Evolutionary conservation across 768 basidiomycete species (phyloP), one percentile per base, ranked within the genome.

Genomic region (Leccinum incarnatum): DNA sequence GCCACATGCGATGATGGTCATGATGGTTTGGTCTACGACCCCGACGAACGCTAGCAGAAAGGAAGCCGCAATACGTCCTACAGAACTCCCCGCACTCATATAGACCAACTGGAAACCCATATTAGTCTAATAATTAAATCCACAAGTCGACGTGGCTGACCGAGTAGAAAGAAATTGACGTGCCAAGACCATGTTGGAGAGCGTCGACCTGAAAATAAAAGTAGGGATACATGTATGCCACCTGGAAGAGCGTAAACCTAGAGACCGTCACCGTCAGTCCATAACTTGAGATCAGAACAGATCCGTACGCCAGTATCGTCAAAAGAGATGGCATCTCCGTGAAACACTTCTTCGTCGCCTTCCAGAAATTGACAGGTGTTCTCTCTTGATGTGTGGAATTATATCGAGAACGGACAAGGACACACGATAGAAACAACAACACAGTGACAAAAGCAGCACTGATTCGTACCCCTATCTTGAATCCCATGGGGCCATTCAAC

Each of bases 191-290:
- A 50, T 82, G 82, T 55, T 73, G 74, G 12, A 83, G 75, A 2
- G 84, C 75, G 50, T 83, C 78, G 8, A 85, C 65, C 62, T 87
- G 86, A 15, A 87, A 71, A 67, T 84, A 86, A 69, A 83, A 86
- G 46, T 80, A 74, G 0, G 84, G 83, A 53, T 79, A 82, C 57
- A 76, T 78, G 32, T 77, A 67, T 1, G 78, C 80, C 1, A 71
- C 61, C n/a, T 79, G 71, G 36, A 76, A 75, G 23, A 68, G 49
- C 17, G 42, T 59, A 15, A 62, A 64, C 40, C 71, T 72, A 52
- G 25, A 3, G n/a, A 12, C 19, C 5, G 19, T 45, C 42, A 12
- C 19, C 19, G 19, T 45, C 5, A 19, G 42, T 45, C 42, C 10
- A 45, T 10, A 45, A 45, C 32, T 34, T 14, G 32, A 21, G 9